A percentile compares a stretch with the other conserved stretches of the same genome.
Conservation (phyloP, 2,329 filamentous ascomycete genomes). For the Cordyceps cateniannulata region DNA sequence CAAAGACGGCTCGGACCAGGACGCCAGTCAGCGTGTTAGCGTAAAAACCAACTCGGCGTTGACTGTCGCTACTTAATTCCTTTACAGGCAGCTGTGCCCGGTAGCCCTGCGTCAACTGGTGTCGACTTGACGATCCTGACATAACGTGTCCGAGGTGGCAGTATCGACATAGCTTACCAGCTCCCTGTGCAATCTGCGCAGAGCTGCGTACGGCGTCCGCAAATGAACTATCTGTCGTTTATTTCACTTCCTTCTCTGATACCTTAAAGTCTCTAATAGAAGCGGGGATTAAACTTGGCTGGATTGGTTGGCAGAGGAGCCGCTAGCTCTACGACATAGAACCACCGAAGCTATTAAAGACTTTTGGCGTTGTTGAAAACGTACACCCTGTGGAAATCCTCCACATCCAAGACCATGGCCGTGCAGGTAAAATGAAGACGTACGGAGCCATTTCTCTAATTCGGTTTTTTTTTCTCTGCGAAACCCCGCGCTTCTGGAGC, state of each 20-base stretch:
- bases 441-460: conserved; percentile 2
- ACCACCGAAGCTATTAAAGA: not conserved
- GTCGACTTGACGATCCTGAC: not conserved
- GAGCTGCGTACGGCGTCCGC: not conserved
- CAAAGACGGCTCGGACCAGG: not conserved
- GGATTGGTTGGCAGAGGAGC: not conserved
- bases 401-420: not conserved
- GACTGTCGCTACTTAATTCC: not conserved
- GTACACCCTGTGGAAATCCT: conserved; percentile 8
- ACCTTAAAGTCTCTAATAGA: not conserved
- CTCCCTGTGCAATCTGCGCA: too few relatives aligned
- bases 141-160: not conserved
- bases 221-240: not conserved
- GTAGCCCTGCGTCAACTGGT: not conserved
- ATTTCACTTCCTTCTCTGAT: not conserved
- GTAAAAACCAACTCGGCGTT: not conserved
- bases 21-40: conserved; percentile 2
- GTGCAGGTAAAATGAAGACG: not conserved
- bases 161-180: too few relatives aligned
- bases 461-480: not conserved
- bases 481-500: not conserved
- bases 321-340: not conserved
- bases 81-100: not conserved
- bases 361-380: not conserved
- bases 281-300: not conserved